Percentiles rank a stretch among this genome's conserved stretches.
These are phyloP conservation scores for Sporisorium graminicola DNA, from an alignment of 1,284 basidiomycete species.

Conservation along the genomic window DNA sequence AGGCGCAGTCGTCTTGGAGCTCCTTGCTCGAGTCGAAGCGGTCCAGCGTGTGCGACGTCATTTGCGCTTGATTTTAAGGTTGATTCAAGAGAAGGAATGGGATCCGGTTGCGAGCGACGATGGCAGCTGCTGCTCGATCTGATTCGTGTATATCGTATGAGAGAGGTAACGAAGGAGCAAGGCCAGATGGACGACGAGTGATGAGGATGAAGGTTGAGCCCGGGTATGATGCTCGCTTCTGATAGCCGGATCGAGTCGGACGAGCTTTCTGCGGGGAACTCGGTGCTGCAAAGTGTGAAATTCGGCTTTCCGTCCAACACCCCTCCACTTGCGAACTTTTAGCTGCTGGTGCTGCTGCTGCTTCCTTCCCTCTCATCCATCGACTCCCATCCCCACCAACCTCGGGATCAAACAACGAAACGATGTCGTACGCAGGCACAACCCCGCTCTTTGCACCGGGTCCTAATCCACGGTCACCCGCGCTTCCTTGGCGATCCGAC, in stretches of 20 bases:
- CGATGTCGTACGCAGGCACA: slow-evolving; percentile 41
- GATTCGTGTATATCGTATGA: no score
- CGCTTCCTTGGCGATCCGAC: slow-evolving; percentile 46
- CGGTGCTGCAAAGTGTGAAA: background rate
- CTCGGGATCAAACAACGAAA: background rate
- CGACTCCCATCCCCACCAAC: background rate
- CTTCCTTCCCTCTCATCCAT: slow-evolving; percentile 1
- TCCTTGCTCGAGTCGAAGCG: slow-evolving; percentile 38
- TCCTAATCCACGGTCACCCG: slow-evolving; percentile 35
- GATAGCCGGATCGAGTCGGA: slow-evolving; percentile 3
- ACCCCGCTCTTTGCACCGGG: slow-evolving; percentile 44
- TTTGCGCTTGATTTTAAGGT: background rate
- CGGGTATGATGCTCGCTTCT: slow-evolving; percentile 2
- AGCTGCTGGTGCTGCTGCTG: background rate
- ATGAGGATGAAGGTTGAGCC: background rate
- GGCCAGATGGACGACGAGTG: background rate
- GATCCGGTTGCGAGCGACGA: no score
- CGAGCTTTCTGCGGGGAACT: slow-evolving; percentile 3
- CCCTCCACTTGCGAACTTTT: background rate
- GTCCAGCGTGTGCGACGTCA: slow-evolving; percentile 49
- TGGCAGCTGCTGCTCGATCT: no score
- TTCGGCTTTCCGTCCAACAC: background rate
- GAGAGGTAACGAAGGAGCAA: no score
- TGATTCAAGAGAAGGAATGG: background rate
- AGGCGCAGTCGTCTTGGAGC: slow-evolving; percentile 43